Percentiles rank a stretch among this genome's conserved stretches.
These are phyloP conservation scores for Suillus tomentosus DNA, from an alignment of 768 basidiomycete species.

Conservation along the genomic window DNA sequence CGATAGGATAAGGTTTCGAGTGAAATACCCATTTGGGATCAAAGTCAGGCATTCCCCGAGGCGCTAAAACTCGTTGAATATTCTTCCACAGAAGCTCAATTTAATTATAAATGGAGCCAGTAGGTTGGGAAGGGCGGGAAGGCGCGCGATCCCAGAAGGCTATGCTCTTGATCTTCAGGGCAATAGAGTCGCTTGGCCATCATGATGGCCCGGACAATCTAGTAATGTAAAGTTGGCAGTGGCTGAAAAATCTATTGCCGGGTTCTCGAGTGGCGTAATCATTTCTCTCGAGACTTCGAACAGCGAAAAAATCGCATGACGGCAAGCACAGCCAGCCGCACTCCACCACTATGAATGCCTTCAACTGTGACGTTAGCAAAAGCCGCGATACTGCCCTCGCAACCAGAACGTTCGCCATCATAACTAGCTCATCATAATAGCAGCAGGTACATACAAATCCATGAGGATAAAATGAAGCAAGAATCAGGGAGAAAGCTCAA, in stretches of 20 bases:
- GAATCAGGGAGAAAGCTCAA: conserved; percentile 25
- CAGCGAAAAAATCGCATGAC: neutral
- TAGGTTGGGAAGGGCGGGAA: conserved; percentile 14
- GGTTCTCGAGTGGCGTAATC: neutral
- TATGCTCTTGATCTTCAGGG: conserved; percentile 22
- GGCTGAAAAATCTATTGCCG: neutral
- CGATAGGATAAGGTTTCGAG: conserved; percentile 16
- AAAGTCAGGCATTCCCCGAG: conserved; percentile 10
- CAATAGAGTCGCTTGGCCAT: conserved; percentile 9
- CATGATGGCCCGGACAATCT: conserved; percentile 5
- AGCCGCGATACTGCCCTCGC: neutral
- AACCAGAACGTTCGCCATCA: neutral
- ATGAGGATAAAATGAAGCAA: conserved; percentile 3
- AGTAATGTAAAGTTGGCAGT: neutral
- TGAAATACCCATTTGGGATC: conserved; percentile 11
- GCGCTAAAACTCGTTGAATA: neutral
- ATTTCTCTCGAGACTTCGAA: neutral
- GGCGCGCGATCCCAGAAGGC: conserved; percentile 24
- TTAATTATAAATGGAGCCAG: conserved; percentile 13
- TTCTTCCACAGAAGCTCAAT: conserved; percentile 9
- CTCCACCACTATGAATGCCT: neutral
- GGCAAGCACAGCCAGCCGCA: neutral
- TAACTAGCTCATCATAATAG: conserved; percentile 9
- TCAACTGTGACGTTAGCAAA: conserved; percentile 7
- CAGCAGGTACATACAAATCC: conserved; percentile 25